These are phyloP conservation scores for Omphalotus olearius DNA, from an alignment of 1,284 basidiomycete species.

Conservation along the genomic window DNA sequence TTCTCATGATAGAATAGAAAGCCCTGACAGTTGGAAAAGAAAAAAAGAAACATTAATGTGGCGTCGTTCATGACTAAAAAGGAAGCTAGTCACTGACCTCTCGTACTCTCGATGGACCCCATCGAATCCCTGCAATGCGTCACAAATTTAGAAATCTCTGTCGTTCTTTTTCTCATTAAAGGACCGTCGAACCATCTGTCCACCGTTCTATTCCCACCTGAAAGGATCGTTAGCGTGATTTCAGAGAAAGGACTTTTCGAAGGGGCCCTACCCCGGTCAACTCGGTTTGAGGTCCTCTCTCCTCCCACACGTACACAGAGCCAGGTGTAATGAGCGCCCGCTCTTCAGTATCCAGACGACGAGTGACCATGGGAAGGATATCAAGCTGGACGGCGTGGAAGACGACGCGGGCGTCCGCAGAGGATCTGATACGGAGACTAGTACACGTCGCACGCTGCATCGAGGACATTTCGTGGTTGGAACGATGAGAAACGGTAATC, in stretches of 20 bases:
- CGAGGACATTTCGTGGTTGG: too few relatives aligned
- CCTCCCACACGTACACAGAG: slow-evolving; percentile 80
- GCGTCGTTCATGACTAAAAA: slow-evolving; percentile 7
- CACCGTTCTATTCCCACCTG: slow-evolving; percentile 72
- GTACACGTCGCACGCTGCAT: slow-evolving; percentile 46
- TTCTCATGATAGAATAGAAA: slow-evolving; percentile 80
- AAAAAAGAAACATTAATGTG: not conserved
- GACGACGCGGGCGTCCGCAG: slow-evolving; percentile 69
- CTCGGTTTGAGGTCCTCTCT: slow-evolving; percentile 71
- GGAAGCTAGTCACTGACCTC: slow-evolving; percentile 44
- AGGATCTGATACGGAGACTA: slow-evolving; percentile 48
- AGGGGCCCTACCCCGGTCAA: slow-evolving; percentile 62
- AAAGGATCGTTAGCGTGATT: slow-evolving; percentile 4
- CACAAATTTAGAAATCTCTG: slow-evolving; percentile 17
- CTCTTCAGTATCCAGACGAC: slow-evolving; percentile 72
- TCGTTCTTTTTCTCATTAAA: not conserved
- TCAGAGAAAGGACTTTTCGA: too few relatives aligned
- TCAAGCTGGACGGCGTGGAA: slow-evolving; percentile 70
- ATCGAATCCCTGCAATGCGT: slow-evolving; percentile 57
- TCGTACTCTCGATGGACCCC: slow-evolving; percentile 74
- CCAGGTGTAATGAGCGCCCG: slow-evolving; percentile 58
- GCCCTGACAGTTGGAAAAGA: slow-evolving; percentile 54
- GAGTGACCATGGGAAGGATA: slow-evolving; percentile 69
- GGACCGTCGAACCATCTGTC: slow-evolving; percentile 36
- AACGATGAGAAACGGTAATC: not conserved